Evolutionary conservation across 1,284 basidiomycete genomes (phyloP).

Genomic region (Puccinia novopanici): DNA sequence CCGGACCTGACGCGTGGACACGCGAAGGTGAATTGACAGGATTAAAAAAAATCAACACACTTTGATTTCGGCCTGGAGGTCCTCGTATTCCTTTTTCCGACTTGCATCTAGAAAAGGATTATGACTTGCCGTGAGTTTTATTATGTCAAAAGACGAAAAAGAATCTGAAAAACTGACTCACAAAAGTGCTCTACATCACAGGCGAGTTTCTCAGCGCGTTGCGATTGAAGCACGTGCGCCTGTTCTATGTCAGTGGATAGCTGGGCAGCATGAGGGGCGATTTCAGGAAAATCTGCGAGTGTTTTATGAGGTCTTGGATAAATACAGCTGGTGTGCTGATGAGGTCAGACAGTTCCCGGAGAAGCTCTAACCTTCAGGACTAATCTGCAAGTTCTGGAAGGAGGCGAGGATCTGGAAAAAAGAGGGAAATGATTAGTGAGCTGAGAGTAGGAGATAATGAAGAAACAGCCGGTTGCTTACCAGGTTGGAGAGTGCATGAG

Average conservation of each 20-base stretch:
- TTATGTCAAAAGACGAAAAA: background rate
- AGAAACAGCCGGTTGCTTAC: background rate
- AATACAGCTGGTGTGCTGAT: background rate
- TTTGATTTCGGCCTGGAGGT: conserved; percentile 33
- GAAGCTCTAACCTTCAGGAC: conserved; percentile 16
- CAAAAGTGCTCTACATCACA: conserved; percentile 27
- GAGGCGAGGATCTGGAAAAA: conserved; percentile 16
- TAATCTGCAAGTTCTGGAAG: conserved; percentile 29
- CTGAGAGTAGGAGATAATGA: background rate
- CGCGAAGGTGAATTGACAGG: background rate
- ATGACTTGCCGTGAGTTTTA: background rate
- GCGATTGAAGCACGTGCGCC: background rate
- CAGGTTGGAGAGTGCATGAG: conserved; percentile 12
- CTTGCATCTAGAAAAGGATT: conserved; percentile 14
- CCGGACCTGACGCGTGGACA: background rate
- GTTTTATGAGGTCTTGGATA: background rate
- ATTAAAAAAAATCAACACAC: conserved; percentile 12
- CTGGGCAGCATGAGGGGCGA: conserved; percentile 31
- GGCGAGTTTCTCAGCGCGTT: conserved; percentile 2
- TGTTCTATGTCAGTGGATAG: conserved; percentile 40
- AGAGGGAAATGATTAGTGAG: background rate
- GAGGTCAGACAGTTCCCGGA: background rate
- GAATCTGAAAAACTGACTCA: background rate
- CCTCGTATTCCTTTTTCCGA: conserved; percentile 36
- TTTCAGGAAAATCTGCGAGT: conserved; percentile 32